phyloP scores from a whole-genome alignment of 768 basidiomycete species.

The Strobilomyces confusus region DNA sequence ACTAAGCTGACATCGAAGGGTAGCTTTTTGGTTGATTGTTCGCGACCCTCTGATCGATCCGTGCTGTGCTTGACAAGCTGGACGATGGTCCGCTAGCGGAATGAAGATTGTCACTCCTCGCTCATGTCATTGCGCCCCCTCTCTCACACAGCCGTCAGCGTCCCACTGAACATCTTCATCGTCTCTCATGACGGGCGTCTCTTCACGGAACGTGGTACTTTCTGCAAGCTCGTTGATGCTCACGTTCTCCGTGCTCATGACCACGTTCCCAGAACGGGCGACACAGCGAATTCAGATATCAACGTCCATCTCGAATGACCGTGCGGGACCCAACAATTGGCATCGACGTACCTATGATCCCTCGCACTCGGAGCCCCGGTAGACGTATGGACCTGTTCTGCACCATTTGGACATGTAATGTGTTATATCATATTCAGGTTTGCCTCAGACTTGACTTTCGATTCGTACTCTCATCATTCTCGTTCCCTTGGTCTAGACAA shows the following conservation, averaged over 20 bases:
- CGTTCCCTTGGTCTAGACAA: no score
- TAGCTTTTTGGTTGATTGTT: no score
- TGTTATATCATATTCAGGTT: neutral
- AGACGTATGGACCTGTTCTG: neutral
- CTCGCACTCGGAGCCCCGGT: neutral
- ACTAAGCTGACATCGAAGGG: no score
- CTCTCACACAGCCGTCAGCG: constrained; percentile 64
- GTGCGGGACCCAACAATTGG: no score
- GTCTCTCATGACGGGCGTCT: constrained; percentile 65
- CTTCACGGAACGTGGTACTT: constrained; percentile 56
- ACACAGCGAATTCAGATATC: constrained; percentile 13
- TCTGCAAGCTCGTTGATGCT: constrained; percentile 55
- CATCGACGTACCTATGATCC: neutral
- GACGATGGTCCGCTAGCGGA: no score
- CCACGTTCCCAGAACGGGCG: constrained; percentile 40
- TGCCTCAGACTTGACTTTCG: neutral
- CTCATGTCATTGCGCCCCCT: neutral
- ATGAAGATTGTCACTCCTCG: neutral
- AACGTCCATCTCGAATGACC: constrained; percentile 18
- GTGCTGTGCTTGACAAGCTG: no score
- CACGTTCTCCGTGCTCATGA: constrained; percentile 55
- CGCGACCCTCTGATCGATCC: no score
- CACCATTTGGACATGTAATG: no score
- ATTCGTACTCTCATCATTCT: no score
- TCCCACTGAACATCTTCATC: constrained; percentile 72